These are phyloP conservation scores for Cucurbita pepo DNA, from an alignment of 306 rosid genomes.

Conservation along the genomic window DNA sequence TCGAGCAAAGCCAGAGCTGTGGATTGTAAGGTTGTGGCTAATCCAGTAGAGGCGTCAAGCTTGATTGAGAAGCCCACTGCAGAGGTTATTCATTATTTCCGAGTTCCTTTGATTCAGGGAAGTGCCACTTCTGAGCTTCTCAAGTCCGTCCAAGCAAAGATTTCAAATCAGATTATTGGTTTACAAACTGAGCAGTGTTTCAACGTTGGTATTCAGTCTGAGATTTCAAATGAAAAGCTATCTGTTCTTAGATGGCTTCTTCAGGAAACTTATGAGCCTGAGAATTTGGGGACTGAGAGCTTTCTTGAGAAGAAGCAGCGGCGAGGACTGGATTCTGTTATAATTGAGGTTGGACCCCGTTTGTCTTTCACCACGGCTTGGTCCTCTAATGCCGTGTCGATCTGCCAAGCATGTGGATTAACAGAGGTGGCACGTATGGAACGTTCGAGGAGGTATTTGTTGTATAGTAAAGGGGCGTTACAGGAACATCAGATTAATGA, in stretches of 20 bases:
- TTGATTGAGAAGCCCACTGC: conserved; percentile 32
- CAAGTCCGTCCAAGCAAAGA: conserved; percentile 45
- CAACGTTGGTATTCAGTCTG: conserved; percentile 43
- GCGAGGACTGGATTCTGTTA: conserved; percentile 39
- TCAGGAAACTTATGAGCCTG: conserved; percentile 78
- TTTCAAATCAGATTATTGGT: conserved; percentile 54
- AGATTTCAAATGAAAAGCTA: conserved; percentile 34
- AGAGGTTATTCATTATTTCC: conserved; percentile 48
- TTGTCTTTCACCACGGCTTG: conserved; percentile 83
- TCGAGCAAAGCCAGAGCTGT: conserved; percentile 33
- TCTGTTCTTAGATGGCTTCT: conserved; percentile 67
- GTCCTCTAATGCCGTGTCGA: conserved; percentile 85
- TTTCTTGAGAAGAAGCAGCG: conserved; percentile 59
- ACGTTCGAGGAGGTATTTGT: conserved; percentile 71
- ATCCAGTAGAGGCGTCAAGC: conserved; percentile 20
- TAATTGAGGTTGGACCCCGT: conserved; percentile 83
- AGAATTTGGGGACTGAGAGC: conserved; percentile 59
- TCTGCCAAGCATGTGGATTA: conserved; percentile 78
- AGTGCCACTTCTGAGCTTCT: conserved; percentile 59
- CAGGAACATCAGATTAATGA: conserved; percentile 42
- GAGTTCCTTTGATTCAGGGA: conserved; percentile 55
- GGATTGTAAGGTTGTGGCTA: conserved; percentile 29
- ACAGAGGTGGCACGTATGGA: conserved; percentile 66
- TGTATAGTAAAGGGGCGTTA: conserved; percentile 30
- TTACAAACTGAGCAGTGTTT: conserved; percentile 66